Conservation (phyloP, 2,329 filamentous ascomycete species). For the Ophiosphaerella narmari region DNA sequence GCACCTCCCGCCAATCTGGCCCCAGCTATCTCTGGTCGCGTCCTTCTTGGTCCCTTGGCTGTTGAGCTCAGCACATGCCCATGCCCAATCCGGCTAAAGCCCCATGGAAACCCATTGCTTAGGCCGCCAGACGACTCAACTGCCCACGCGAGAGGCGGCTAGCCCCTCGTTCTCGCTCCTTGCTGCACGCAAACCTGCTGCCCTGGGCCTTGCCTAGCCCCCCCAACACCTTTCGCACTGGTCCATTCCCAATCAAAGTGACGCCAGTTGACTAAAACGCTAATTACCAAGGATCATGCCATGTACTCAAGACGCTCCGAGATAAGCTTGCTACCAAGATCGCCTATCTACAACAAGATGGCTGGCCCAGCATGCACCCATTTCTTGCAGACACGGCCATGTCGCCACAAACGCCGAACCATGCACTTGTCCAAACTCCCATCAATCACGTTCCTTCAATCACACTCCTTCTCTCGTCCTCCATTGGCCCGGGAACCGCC, state of each 20-base stretch:
- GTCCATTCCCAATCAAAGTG: too few species aligned
- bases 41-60: slow-evolving; percentile 21
- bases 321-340: too few species aligned
- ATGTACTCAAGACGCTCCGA: too few species aligned
- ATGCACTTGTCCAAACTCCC: slow-evolving; percentile 11
- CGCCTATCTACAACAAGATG: too few species aligned
- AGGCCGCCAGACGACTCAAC: slow-evolving; percentile 7
- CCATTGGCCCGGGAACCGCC: slow-evolving; percentile 16
- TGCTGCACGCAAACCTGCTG: slow-evolving; percentile 17
- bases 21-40: too few species aligned
- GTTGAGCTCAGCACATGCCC: slow-evolving; percentile 10
- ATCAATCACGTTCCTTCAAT: slow-evolving; percentile 4
- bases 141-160: too few species aligned
- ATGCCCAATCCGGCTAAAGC: slow-evolving; percentile 10
- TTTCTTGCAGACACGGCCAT: slow-evolving; percentile 2
- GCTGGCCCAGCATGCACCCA: too few species aligned
- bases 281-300: too few species aligned
- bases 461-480: too few species aligned
- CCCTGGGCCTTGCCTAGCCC: slow-evolving; percentile 3
- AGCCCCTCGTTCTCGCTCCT: slow-evolving; percentile 15
- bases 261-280: too few species aligned
- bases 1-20: slow-evolving; percentile 2
- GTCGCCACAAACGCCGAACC: slow-evolving; percentile 26
- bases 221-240: too few species aligned
- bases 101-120: slow-evolving; percentile 11